Base-by-base conservation (phyloP, 306 rosid genomes). In the Lupinus albus region DNA sequence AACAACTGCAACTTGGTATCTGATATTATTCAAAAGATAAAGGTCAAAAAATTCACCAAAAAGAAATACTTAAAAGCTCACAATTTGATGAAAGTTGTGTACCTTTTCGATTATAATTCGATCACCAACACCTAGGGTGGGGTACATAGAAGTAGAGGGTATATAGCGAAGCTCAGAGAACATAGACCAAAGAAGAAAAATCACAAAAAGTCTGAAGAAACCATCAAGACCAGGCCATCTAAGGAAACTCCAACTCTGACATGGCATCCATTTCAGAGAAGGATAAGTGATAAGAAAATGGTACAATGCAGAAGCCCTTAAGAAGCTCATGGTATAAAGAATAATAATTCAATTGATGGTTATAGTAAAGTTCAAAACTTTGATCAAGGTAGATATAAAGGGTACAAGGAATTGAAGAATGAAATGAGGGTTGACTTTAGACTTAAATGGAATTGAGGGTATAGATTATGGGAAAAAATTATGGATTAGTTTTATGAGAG, bases 141-240 rank as follows among this genome's bases (percentile, higher is more conserved):
- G 96, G 75, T 61, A 80, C 98, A 92, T 92, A 9, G 98, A 92
- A 54, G 88, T 76, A 0, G 98, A 92, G 2, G 95, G 89, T 49
- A 92, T 92, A 80, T 11, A 83, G 8, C 87, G 87, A 56, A 92
- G 82, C 71, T 92, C 93, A 0, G 88, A 86, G 41, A 80, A 78
- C 58, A 57, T 84, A 11, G 91, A 83, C 96, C 96, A 89, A 16
- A 89, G 80, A 61, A 92, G 92, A 38, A 79, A 45, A 56, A 87
- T 14, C 47, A 89, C 93, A 39, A 87, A 32, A 56, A 84, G 78
- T 64, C 95, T 89, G 41, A 87, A 48, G 68, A 89, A 80, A 14
- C 88, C 96, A 14, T 84, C 95, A 35, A 89, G 73, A 21, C 93
- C 91, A 0, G 96, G 93, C 93, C 93, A 92, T 44, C 93, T 84